These are phyloP conservation scores for Eurotiales sp. DNA, from an alignment of 2,329 filamentous ascomycete genomes.

Conservation along the genomic window DNA sequence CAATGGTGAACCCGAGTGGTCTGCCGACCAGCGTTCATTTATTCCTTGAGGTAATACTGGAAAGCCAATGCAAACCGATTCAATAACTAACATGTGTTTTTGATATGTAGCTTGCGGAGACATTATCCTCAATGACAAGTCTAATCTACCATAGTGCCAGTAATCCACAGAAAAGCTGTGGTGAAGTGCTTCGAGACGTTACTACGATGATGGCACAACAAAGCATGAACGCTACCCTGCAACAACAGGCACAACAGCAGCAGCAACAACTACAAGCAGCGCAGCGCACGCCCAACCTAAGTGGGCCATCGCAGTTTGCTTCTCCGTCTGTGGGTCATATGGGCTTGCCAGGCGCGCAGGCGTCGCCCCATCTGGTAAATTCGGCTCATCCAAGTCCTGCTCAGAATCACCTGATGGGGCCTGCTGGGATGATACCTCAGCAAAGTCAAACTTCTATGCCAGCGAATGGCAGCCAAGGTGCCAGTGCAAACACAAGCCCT, in stretches of 20 bases:
- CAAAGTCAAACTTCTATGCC: constrained; percentile 56
- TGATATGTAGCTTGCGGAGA: constrained; percentile 58
- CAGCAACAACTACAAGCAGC: too few species aligned
- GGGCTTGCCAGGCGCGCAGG: constrained; percentile 44
- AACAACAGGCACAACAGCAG: constrained; percentile 35
- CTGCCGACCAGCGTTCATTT: constrained; percentile 55
- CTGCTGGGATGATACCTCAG: constrained; percentile 54
- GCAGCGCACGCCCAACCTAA: constrained; percentile 43
- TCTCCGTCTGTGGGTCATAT: constrained; percentile 57
- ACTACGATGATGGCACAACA: constrained; percentile 6
- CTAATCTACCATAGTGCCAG: constrained; percentile 49
- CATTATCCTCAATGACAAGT: constrained; percentile 61
- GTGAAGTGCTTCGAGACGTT: constrained; percentile 13
- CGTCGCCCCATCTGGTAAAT: constrained; percentile 52
- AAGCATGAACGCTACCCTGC: constrained; percentile 33
- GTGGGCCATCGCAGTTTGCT: constrained; percentile 51
- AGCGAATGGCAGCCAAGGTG: constrained; percentile 45
- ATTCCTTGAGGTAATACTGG: constrained; percentile 56
- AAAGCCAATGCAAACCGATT: background rate
- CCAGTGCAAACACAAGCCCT: constrained; percentile 61
- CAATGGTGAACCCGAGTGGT: constrained; percentile 48
- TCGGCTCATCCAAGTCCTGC: constrained; percentile 46
- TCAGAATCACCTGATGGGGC: constrained; percentile 43
- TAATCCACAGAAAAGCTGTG: constrained; percentile 8
- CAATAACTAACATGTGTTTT: constrained; percentile 18